phyloP scores from a whole-genome alignment of 129 eudicot species.

The Solidago caesia region DNA sequence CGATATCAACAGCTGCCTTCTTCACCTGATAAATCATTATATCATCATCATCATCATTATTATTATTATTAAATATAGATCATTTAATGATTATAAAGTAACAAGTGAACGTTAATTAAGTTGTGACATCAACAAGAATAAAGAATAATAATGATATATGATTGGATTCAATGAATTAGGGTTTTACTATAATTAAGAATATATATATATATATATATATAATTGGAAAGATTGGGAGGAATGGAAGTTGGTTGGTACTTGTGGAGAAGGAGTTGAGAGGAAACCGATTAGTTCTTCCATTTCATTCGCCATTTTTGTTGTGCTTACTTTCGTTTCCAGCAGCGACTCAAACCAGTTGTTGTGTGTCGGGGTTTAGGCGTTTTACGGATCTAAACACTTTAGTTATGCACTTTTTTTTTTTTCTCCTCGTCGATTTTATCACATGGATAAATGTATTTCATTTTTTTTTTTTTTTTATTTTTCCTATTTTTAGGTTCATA shows the following conservation, averaged over 20 bases:
- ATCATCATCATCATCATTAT: not conserved
- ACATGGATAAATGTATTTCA: too few species aligned
- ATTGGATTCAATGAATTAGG: constrained; percentile 3
- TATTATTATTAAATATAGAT: not conserved
- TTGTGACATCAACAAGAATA: not conserved
- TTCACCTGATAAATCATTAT: constrained; percentile 47
- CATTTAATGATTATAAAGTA: not conserved
- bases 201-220: not conserved
- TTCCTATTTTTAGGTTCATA: too few species aligned
- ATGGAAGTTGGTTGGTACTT: constrained; percentile 40
- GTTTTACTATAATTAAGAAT: not conserved
- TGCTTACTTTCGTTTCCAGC: not conserved
- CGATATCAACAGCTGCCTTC: constrained; percentile 86
- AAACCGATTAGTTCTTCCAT: constrained; percentile 83
- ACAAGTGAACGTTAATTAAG: not conserved
- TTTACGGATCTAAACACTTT: too few species aligned
- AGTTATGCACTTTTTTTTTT: too few species aligned
- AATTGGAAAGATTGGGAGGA: not conserved
- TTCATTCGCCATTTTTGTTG: constrained; percentile 71
- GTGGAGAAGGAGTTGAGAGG: constrained; percentile 82
- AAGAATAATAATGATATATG: not conserved
- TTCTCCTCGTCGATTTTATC: too few species aligned
- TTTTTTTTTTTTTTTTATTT: too few species aligned
- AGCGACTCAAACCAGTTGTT: not conserved
- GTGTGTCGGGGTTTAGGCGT: too few species aligned